A percentile compares a stretch with the other conserved stretches of the same genome.
phyloP scores from a whole-genome alignment of 441 rosid genomes.

The Gossypium trilobum region DNA sequence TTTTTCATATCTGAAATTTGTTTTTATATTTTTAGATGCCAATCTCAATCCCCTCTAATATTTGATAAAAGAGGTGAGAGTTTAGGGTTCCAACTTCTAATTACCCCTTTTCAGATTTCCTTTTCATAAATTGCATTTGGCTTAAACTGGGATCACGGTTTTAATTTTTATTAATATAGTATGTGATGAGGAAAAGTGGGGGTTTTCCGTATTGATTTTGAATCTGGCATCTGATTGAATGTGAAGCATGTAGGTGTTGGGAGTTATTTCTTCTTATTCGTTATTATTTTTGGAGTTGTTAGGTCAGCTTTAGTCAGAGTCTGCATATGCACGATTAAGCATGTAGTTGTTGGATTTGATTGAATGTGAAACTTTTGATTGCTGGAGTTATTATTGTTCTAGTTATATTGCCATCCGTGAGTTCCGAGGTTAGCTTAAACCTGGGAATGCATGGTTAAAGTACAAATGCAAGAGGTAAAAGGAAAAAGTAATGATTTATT shows the following conservation, averaged over 20 bases:
- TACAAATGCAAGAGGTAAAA: not conserved
- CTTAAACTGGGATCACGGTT: not conserved
- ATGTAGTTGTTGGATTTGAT: too few species aligned
- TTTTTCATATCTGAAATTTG: slow-evolving; percentile 19
- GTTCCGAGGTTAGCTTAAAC: not conserved
- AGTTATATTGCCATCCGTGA: not conserved
- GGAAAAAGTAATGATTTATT: not conserved
- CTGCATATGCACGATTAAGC: too few species aligned
- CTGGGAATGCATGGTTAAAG: not conserved
- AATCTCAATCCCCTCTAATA: not conserved
- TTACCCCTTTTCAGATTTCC: not conserved
- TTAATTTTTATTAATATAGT: not conserved
- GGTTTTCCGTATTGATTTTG: not conserved
- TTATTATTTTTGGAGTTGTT: not conserved
- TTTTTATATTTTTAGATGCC: not conserved
- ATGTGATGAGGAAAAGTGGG: not conserved
- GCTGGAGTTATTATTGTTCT: too few species aligned
- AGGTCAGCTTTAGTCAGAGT: too few species aligned
- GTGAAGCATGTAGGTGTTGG: not conserved
- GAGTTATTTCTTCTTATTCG: not conserved
- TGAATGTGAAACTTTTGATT: too few species aligned
- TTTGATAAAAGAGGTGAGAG: not conserved
- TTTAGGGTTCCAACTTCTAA: not conserved
- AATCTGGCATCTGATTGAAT: slow-evolving; percentile 4
- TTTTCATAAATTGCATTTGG: not conserved